phyloP scores from a whole-genome alignment of 306 rosid species.

The Prunus mume region DNA sequence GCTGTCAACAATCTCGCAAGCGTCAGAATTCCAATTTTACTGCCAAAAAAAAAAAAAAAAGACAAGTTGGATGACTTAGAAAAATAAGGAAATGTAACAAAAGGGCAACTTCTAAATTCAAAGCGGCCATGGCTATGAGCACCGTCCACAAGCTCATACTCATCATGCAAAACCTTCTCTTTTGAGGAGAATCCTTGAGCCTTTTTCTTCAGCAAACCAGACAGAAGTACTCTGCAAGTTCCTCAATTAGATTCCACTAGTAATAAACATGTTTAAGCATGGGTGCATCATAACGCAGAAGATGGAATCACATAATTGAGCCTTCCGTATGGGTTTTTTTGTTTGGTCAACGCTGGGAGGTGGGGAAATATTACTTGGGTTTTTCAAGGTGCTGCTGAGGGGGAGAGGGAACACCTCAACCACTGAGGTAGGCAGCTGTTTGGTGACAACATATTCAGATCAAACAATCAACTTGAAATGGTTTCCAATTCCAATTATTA shows the following conservation, averaged over 20 bases:
- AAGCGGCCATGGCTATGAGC: slow-evolving; percentile 40
- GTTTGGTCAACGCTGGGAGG: too few relatives aligned
- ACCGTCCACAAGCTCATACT: slow-evolving; percentile 62
- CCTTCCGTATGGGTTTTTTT: background rate
- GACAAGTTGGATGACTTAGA: background rate
- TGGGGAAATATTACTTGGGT: too few relatives aligned
- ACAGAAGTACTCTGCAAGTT: slow-evolving; percentile 65
- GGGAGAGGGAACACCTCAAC: too few relatives aligned
- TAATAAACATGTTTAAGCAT: background rate
- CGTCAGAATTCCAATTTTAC: slow-evolving; percentile 88
- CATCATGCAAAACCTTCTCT: slow-evolving; percentile 57
- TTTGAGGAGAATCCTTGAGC: slow-evolving; percentile 58
- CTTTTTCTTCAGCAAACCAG: slow-evolving; percentile 57
- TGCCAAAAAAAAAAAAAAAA: slow-evolving; percentile 26
- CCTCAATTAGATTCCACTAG: background rate
- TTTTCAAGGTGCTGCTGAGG: too few relatives aligned
- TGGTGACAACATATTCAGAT: background rate
- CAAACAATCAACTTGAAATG: background rate
- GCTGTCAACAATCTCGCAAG: slow-evolving; percentile 86
- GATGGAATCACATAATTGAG: background rate
- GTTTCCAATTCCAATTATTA: background rate
- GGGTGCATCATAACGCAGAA: background rate
- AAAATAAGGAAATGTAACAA: slow-evolving; percentile 9
- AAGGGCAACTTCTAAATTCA: slow-evolving; percentile 16
- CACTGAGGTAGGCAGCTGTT: too few relatives aligned